Evolutionary conservation across 495 filamentous ascomycete species (phyloP), one percentile per base, ranked within the genome.

Genomic region (Pseudevernia furfuracea): DNA sequence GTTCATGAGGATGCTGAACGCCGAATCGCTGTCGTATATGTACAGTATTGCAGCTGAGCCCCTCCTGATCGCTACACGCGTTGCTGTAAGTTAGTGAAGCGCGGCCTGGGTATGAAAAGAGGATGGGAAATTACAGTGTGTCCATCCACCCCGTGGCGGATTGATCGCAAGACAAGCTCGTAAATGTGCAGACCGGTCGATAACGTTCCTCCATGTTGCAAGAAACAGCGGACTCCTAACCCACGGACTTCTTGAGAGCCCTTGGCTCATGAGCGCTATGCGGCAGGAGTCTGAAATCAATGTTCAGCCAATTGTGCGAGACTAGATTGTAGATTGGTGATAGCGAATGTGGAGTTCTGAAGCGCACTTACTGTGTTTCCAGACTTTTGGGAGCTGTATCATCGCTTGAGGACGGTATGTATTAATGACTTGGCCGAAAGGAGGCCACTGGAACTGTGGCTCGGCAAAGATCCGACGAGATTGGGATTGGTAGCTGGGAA

Each of bases 1-100:
- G 14, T 58, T 58, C 14, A 58, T 36, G 32, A 58, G 0, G 10
- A 21, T 23, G 32, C 30, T 23, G 55, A 58, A 58, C 6, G 30
- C 5, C 17, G 55, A 58, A 36, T 58, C 36, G 55, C 55, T 38
- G 36, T 58, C 55, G 55, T 34, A 58, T 14, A 58, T 58, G 36
- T 58, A 58, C 10, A 58, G 36, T 1, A 11, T 38, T 8, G 28
- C 55, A 6, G 25, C 53, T 15, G 53, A 3, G 5, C 0, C 4
- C 25, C 10, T n/a, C 15, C 0, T 7, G 7, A 8, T 11, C 32
- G 11, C 53, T 56, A 32, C 15, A 17, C 6, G 28, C 15, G 15
- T 17, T 8, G 25, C 7, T 15, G 15, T 2, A 4, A 17, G 49
- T 56, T n/a, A 56, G 53, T 32, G 34, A 56, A 12, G 9, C 3